Evolutionary conservation across 805 yeast genomes (phyloP).

Genomic region (Yueomyces sinensis): DNA sequence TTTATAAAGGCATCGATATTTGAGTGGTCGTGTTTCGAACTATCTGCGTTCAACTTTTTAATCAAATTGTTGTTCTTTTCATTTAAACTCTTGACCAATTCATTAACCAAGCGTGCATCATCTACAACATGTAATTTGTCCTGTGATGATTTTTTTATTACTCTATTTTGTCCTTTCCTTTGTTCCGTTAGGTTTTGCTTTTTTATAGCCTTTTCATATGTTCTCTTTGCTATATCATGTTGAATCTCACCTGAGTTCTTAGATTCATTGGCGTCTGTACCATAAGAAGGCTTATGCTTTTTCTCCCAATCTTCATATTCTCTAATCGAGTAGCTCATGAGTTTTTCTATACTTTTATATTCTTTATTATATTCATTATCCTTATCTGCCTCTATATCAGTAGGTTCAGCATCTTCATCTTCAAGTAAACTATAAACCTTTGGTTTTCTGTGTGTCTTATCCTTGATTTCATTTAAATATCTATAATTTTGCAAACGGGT

Average conservation of each 20-base stretch:
- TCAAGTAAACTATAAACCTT: conserved; percentile 14
- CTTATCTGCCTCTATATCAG: neutral
- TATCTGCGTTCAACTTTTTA: conserved; percentile 8
- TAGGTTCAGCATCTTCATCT: conserved; percentile 2
- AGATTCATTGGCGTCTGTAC: conserved; percentile 1
- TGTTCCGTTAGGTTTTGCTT: conserved; percentile 1
- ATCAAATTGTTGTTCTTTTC: conserved; percentile 8
- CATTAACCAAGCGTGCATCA: conserved; percentile 8
- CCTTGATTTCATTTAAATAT: neutral
- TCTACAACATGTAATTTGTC: conserved; percentile 9
- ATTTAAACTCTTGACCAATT: conserved; percentile 12
- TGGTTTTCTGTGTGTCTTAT: conserved; percentile 10
- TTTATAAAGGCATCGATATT: conserved; percentile 7
- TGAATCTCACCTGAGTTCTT: conserved; percentile 1
- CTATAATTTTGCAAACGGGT: conserved; percentile 8
- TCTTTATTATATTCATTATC: neutral
- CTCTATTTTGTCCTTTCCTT: neutral
- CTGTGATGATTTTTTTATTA: neutral
- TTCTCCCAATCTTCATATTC: conserved; percentile 16
- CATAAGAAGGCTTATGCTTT: conserved; percentile 3
- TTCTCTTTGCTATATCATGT: conserved; percentile 15
- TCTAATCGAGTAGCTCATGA: conserved; percentile 13
- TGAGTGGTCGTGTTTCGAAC: no score
- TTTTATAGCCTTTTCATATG: conserved; percentile 19
- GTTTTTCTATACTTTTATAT: conserved; percentile 1